Percentiles rank a stretch among this genome's conserved stretches.
Evolutionary conservation across 345 rosid genomes (phyloP).

Genomic region (Eucalyptus pauciflora): DNA sequence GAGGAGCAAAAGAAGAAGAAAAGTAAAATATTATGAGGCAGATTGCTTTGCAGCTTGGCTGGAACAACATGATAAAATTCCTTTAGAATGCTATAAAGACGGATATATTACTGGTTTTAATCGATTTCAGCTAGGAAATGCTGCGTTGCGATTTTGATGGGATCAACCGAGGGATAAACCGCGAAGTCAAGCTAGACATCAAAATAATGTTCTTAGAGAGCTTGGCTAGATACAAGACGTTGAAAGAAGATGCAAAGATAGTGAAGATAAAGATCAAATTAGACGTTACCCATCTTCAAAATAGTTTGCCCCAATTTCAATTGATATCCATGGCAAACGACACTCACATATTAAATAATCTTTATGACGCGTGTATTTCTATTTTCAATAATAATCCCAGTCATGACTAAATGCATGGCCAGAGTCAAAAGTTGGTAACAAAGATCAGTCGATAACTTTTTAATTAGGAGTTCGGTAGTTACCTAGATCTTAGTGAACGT

Average conservation of each 20-base stretch:
- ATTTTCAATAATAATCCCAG: too few species aligned
- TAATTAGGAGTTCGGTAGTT: neutral
- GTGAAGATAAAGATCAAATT: neutral
- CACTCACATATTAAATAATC: too few species aligned
- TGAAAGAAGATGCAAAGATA: neutral
- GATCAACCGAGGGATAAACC: neutral
- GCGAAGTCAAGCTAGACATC: neutral
- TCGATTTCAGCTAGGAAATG: neutral
- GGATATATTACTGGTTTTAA: neutral
- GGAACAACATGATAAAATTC: neutral
- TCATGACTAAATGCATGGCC: too few species aligned
- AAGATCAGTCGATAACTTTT: too few species aligned
- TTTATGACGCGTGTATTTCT: too few species aligned
- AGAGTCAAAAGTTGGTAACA: too few species aligned
- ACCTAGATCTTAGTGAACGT: accelerated
- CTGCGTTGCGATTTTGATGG: neutral
- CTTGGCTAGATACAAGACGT: neutral
- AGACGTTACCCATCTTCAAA: neutral
- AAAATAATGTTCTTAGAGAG: neutral
- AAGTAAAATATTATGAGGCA: neutral
- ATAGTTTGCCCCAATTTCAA: accelerated
- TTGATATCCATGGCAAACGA: too few species aligned
- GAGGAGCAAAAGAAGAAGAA: neutral
- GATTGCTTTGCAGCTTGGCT: neutral
- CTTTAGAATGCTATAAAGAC: neutral